Percentiles rank a stretch among this genome's conserved stretches.
Evolutionary conservation across 164 flowering plant genomes (phyloP).

Genomic region (Tinospora cordifolia): DNA sequence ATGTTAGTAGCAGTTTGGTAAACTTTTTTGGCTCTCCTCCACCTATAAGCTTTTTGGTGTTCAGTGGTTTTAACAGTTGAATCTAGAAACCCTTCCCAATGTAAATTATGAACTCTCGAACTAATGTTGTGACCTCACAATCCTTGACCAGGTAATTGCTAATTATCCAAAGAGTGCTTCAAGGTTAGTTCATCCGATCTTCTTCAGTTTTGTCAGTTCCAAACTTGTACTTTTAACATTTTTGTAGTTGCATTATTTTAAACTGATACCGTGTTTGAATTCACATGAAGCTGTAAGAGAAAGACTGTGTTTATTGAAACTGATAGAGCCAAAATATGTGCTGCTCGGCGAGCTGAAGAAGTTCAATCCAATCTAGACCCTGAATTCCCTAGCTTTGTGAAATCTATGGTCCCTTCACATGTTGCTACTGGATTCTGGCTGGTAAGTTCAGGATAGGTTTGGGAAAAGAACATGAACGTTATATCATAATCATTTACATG

Average conservation of each 20-base stretch:
- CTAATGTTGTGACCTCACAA: not conserved
- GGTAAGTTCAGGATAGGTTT: conserved; percentile 23
- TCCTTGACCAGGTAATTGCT: conserved; percentile 13
- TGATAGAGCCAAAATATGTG: conserved; percentile 9
- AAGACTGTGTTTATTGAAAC: not conserved
- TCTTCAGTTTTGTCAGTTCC: not conserved
- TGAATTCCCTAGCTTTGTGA: conserved; percentile 31
- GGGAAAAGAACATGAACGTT: not conserved
- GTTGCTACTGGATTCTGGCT: conserved; percentile 36
- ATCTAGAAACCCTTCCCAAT: not conserved
- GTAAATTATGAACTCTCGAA: not conserved
- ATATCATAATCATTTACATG: not conserved
- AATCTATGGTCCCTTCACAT: conserved; percentile 35
- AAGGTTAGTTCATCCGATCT: conserved; percentile 10
- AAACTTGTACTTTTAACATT: not conserved
- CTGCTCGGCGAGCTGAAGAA: conserved; percentile 30
- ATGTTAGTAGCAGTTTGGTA: not conserved
- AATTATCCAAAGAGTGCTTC: not conserved
- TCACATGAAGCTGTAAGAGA: conserved; percentile 1
- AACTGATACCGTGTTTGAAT: not conserved
- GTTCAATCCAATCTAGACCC: conserved; percentile 25
- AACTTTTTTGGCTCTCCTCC: too few species aligned
- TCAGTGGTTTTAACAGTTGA: not conserved
- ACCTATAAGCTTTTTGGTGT: too few species aligned
- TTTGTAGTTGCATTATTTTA: conserved; percentile 2